Percentiles rank a stretch among this genome's conserved stretches.
Conservation (phyloP, 352 stramenopile species). For the Elongisporangium undulatum region DNA sequence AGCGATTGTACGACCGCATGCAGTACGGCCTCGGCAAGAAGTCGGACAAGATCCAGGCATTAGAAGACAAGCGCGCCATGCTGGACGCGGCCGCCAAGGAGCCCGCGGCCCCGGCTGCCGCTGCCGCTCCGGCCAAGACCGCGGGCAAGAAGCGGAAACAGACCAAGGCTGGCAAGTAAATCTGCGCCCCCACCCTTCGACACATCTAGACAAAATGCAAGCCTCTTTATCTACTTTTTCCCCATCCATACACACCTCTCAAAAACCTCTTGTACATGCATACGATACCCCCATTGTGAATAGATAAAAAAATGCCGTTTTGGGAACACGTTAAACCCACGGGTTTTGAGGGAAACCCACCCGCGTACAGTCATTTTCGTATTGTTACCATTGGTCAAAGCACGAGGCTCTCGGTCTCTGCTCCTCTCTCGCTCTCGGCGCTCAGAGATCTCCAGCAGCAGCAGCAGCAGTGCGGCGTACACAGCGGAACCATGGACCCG, state of each 20-base stretch:
- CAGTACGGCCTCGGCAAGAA: slow-evolving; percentile 89
- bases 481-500: neutral
- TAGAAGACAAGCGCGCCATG: slow-evolving; percentile 76
- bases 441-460: neutral
- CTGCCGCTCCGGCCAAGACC: slow-evolving; percentile 11
- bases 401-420: neutral
- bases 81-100: slow-evolving; percentile 42
- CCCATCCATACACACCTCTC: neutral
- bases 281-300: no score
- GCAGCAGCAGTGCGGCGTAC: no score
- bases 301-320: no score
- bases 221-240: slow-evolving; percentile 10
- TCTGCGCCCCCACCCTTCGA: neutral
- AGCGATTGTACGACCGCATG: slow-evolving; percentile 90
- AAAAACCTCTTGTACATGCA: neutral
- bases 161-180: slow-evolving; percentile 16
- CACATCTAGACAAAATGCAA: neutral
- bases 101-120: neutral
- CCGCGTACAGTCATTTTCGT: neutral
- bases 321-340: neutral
- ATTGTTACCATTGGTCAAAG: neutral
- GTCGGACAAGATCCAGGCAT: slow-evolving; percentile 79
- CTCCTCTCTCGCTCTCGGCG: neutral
- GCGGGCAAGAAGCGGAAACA: slow-evolving; percentile 30
- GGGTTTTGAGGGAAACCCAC: neutral